phyloP scores from a whole-genome alignment of 345 rosid genomes.

The Citrus sinensis region DVS_A1.0 CM039165.1:35775501-35776000 shows the following conservation, averaged over 20 bases:
- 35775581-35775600: background rate
- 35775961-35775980: constrained; percentile 67
- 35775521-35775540: background rate
- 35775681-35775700: background rate
- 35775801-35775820: constrained; percentile 46
- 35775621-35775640: background rate
- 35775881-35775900: constrained; percentile 45
- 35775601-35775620: background rate
- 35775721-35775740: background rate
- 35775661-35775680: background rate
- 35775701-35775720: background rate
- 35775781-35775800: background rate
- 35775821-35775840: constrained; percentile 32
- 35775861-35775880: constrained; percentile 86
- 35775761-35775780: background rate
- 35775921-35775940: constrained; percentile 41
- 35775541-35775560: background rate
- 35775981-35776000: constrained; percentile 43
- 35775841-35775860: constrained; percentile 93
- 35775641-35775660: background rate
- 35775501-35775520: background rate
- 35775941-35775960: constrained; percentile 61
- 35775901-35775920: constrained; percentile 35
- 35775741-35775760: background rate
- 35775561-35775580: background rate